phyloP scores from a whole-genome alignment of 257 asterid species.

The Cynanchum wilfordii region DNA sequence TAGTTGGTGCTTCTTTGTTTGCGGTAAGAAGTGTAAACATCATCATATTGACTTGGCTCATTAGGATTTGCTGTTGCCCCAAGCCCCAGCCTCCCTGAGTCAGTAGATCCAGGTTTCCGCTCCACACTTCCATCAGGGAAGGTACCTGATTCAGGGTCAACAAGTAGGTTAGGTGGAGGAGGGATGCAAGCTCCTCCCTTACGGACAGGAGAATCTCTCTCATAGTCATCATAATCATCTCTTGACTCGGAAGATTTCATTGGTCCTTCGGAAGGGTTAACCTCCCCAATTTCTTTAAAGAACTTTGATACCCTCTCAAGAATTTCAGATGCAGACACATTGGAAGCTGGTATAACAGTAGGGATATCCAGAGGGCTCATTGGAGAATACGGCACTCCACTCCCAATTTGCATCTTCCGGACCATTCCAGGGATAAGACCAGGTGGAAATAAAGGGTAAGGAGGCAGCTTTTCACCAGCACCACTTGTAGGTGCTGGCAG shows the following conservation, averaged over 20 bases:
- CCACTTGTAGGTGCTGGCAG: slow-evolving; percentile 25
- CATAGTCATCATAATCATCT: slow-evolving; percentile 63
- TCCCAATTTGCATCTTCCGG: slow-evolving; percentile 95
- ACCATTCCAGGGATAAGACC: slow-evolving; percentile 99
- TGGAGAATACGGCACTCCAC: slow-evolving; percentile 97
- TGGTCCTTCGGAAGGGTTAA: slow-evolving; percentile 88
- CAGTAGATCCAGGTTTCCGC: slow-evolving; percentile 54
- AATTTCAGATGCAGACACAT: slow-evolving; percentile 61
- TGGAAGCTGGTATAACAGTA: slow-evolving; percentile 82
- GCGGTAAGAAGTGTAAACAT: slow-evolving; percentile 85
- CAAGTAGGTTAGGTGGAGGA: slow-evolving; percentile 66
- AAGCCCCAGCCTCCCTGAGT: slow-evolving; percentile 72
- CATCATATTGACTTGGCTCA: slow-evolving; percentile 82
- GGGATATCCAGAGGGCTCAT: slow-evolving; percentile 97
- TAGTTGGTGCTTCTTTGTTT: slow-evolving; percentile 85
- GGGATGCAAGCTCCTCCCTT: slow-evolving; percentile 96
- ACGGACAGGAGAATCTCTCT: slow-evolving; percentile 56
- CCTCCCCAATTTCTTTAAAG: slow-evolving; percentile 88
- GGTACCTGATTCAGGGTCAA: slow-evolving; percentile 57
- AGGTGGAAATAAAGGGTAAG: slow-evolving; percentile 88
- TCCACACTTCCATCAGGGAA: slow-evolving; percentile 67
- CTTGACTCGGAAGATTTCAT: slow-evolving; percentile 51
- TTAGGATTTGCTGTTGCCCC: slow-evolving; percentile 82
- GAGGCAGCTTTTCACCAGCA: slow-evolving; percentile 67
- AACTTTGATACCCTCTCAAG: slow-evolving; percentile 88